phyloP scores from a whole-genome alignment of 805 yeast genomes.

The Ogataea populi-albae region DNA sequence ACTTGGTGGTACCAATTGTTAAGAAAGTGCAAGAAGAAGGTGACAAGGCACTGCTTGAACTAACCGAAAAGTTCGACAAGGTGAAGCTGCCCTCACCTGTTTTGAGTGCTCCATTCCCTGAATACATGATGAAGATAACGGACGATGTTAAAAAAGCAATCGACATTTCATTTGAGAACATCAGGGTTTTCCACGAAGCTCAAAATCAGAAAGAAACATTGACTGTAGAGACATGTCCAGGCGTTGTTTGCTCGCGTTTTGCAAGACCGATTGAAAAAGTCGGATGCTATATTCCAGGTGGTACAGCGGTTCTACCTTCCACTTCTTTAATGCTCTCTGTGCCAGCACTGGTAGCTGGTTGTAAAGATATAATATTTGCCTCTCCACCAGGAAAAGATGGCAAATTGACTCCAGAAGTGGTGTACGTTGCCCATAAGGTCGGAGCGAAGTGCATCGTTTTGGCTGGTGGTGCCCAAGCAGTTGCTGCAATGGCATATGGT shows the following conservation, averaged over 20 bases:
- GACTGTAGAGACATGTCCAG: conserved; percentile 88
- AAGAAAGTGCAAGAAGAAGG: conserved; percentile 74
- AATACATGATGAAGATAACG: conserved; percentile 65
- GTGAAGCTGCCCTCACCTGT: conserved; percentile 72
- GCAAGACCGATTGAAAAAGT: conserved; percentile 93
- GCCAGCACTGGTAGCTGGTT: conserved; percentile 97
- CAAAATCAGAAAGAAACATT: conserved; percentile 74
- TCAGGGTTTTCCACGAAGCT: conserved; percentile 89
- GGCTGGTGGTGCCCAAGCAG: conserved; percentile 99
- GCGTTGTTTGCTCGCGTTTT: conserved; percentile 91
- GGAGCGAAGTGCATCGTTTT: conserved; percentile 88
- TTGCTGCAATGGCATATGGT: conserved; percentile 98
- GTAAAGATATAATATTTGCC: conserved; percentile 86
- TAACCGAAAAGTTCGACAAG: conserved; percentile 88
- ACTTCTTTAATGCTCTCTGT: conserved; percentile 98
- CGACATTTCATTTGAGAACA: conserved; percentile 86
- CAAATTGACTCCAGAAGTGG: conserved; percentile 92
- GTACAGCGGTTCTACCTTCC: conserved; percentile 96
- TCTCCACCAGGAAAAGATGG: conserved; percentile 97
- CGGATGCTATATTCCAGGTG: conserved; percentile 97
- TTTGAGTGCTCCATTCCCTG: conserved; percentile 82
- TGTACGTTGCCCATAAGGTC: conserved; percentile 92
- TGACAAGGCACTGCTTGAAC: conserved; percentile 83
- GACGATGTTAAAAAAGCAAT: conserved; percentile 79
- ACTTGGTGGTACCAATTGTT: conserved; percentile 86